Base-by-base conservation (phyloP, 1,139 yeast genomes). In the Trichomonascaceae sp. region DNA sequence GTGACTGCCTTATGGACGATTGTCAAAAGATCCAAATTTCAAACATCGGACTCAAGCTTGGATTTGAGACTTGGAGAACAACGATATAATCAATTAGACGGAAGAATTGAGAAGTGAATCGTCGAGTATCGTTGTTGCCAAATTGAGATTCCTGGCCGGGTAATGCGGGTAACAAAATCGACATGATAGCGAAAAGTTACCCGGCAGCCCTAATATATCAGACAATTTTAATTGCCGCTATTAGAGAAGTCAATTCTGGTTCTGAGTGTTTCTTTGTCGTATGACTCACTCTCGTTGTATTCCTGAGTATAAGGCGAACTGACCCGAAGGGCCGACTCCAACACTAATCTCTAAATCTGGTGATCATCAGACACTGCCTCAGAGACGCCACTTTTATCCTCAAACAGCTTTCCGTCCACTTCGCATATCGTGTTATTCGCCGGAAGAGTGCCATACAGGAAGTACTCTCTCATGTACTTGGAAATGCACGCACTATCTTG, bases 401-500 rank as follows among this genome's bases (percentile, higher is more conserved):
- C 45, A 9, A 43, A 43, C 24, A 17, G 45, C n/a, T 43, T 13
- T 10, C 27, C 45, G 17, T 56, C 60, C 27, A 48, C 54, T 6
- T 46, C 39, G 43, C 60, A 57, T 19, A 57, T 36, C 12, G 57
- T 56, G 22, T 51, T 47, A 36, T 51, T 50, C 12, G 45, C 20
- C 6, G 60, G 58, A 8, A 56, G 50, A n/a, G 30, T 30, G 18
- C 58, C 58, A n/a, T 56, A 46, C 1, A 52, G 19, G 18, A 57
- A 47, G 56, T 57, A 57, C 12, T 49, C 32, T 24, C 48, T 45
- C 24, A 57, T 52, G 19, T 30, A 20, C n/a, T 17, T 10, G 19
- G 19, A n/a, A 10, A 58, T 52, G 38, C 58, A 57, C 12, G 45
- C 30, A 41, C 58, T 56, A 15, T 49, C 44, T 46, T 57, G 58